These are phyloP conservation scores for Cudoniella acicularis DNA, from an alignment of 495 filamentous ascomycete species.

Conservation along the genomic window DNA sequence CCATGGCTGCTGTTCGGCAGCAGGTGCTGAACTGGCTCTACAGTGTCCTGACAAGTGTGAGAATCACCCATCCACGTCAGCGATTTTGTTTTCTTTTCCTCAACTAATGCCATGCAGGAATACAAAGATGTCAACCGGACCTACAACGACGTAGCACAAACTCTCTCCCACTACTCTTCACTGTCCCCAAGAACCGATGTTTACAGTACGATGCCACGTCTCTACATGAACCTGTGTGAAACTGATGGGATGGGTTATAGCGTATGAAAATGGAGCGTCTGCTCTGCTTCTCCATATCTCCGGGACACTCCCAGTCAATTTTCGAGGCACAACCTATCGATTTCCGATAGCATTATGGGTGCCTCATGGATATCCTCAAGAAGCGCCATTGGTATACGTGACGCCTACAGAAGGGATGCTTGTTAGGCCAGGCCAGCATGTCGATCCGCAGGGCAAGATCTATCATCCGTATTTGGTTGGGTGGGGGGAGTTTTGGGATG, in stretches of 20 bases:
- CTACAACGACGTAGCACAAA: constrained; percentile 84
- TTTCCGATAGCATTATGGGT: constrained; percentile 94
- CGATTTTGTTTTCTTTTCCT: constrained; percentile 7
- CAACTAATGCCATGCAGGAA: too few relatives aligned
- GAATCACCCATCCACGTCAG: constrained; percentile 4
- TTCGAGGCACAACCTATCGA: constrained; percentile 84
- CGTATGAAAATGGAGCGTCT: constrained; percentile 83
- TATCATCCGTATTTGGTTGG: constrained; percentile 94
- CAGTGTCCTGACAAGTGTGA: constrained; percentile 78
- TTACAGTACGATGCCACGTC: constrained; percentile 60
- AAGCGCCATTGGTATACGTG: constrained; percentile 83
- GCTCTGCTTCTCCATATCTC: constrained; percentile 83
- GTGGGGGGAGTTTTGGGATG: constrained; percentile 89
- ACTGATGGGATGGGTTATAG: constrained; percentile 39
- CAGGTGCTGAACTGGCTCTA: constrained; percentile 94
- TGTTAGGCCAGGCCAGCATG: constrained; percentile 87
- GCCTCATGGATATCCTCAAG: constrained; percentile 85
- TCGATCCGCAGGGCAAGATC: constrained; percentile 87
- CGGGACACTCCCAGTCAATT: constrained; percentile 82
- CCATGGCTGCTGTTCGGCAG: constrained; percentile 76
- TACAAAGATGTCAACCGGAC: constrained; percentile 89
- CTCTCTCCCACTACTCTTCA: constrained; percentile 76
- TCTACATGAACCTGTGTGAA: background rate
- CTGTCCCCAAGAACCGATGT: constrained; percentile 91
- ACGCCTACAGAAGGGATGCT: constrained; percentile 85